A percentile compares a stretch with the other conserved stretches of the same genome.
These are phyloP conservation scores for Solanum corneliomulleri DNA, from an alignment of 257 asterid species.

Conservation along the genomic window DNA sequence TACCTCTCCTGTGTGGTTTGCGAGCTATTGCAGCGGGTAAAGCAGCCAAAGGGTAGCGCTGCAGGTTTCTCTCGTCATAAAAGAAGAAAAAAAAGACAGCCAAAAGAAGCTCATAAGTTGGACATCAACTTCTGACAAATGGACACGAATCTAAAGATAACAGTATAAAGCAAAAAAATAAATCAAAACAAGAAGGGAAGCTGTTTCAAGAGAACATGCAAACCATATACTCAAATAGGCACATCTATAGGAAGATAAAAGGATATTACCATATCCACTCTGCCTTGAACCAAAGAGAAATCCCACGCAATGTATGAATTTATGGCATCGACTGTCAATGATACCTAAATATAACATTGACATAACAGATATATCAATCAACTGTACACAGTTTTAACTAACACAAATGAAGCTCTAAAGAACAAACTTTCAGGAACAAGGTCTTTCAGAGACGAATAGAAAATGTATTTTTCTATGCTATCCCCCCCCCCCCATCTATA, in stretches of 20 bases:
- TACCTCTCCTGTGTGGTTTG: not conserved
- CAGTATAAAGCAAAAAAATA: not conserved
- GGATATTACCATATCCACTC: constrained; percentile 64
- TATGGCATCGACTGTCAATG: constrained; percentile 58
- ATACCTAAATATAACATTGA: constrained; percentile 36
- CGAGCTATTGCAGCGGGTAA: not conserved
- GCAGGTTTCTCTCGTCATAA: not conserved
- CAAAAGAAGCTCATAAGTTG: not conserved
- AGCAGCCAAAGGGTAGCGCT: not conserved
- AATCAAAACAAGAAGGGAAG: not conserved
- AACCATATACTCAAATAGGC: not conserved
- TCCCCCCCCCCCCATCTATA: not conserved
- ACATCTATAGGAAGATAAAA: constrained; percentile 3
- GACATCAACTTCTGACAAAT: not conserved
- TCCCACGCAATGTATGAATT: constrained; percentile 98
- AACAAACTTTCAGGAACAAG: not conserved
- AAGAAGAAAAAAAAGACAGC: not conserved
- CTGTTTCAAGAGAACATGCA: not conserved
- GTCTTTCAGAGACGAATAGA: not conserved
- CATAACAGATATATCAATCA: not conserved
- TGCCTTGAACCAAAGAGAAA: constrained; percentile 90
- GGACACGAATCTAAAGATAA: not conserved
- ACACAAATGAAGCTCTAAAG: not conserved
- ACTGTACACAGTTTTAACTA: not conserved
- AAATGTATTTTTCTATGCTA: not conserved